These are phyloP conservation scores for Leccinellum albellum DNA, from an alignment of 768 basidiomycete species.

Conservation along the genomic window DNA sequence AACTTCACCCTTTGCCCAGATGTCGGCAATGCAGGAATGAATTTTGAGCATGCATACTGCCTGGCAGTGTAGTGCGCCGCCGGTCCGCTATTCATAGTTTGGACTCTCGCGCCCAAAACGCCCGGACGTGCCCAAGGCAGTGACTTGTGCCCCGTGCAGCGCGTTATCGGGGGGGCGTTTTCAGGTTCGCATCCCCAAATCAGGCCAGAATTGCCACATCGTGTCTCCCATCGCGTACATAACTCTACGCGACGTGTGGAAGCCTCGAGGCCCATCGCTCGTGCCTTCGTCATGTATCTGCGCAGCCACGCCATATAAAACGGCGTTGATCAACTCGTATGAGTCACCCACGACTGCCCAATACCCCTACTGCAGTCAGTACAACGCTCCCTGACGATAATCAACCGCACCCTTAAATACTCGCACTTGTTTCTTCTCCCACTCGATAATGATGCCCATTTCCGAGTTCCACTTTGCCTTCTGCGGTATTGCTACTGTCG, in stretches of 20 bases:
- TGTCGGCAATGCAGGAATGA: neutral
- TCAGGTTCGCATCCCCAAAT: constrained; percentile 9
- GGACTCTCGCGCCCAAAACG: neutral
- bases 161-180: constrained; percentile 9
- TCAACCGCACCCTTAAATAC: constrained; percentile 23
- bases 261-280: constrained; percentile 32
- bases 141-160: constrained; percentile 6
- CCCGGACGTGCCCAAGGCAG: constrained; percentile 10
- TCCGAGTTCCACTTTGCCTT: constrained; percentile 54
- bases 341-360: constrained; percentile 11
- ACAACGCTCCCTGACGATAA: constrained; percentile 12
- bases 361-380: constrained; percentile 9
- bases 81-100: constrained; percentile 1
- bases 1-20: constrained; percentile 6
- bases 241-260: constrained; percentile 20
- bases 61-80: neutral
- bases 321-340: constrained; percentile 24
- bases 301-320: constrained; percentile 27
- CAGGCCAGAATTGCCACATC: constrained; percentile 4
- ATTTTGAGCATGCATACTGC: neutral
- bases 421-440: constrained; percentile 12
- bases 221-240: constrained; percentile 16
- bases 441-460: constrained; percentile 42
- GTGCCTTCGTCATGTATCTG: constrained; percentile 23
- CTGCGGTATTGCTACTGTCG: constrained; percentile 56